Percentiles rank a stretch among this genome's conserved stretches.
Evolutionary conservation across 139 green algal genomes (phyloP).

Genomic region (Microglena sp.): DNA sequence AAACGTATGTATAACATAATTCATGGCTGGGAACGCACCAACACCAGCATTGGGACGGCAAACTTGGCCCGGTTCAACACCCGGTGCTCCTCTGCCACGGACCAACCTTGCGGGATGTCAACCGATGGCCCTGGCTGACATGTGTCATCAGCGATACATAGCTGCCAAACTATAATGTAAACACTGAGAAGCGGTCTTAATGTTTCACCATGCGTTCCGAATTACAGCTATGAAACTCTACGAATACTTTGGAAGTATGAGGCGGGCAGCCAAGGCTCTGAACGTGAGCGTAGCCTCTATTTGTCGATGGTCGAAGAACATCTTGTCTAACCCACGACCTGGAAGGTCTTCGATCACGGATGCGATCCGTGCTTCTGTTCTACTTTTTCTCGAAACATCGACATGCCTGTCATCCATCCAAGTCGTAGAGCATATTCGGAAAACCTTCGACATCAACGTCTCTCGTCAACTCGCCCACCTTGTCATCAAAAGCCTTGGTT

Average conservation of each 20-base stretch:
- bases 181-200: neutral
- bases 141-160: constrained; percentile 1
- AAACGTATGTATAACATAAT: too few species aligned
- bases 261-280: neutral
- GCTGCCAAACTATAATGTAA: neutral
- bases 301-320: neutral
- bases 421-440: neutral
- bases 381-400: neutral
- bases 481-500: neutral
- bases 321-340: neutral
- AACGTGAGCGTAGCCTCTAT: neutral
- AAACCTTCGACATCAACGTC: neutral
- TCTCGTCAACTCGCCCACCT: neutral
- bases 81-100: too few species aligned
- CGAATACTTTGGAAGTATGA: neutral
- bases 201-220: neutral
- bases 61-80: too few species aligned
- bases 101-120: too few species aligned
- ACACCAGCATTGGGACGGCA: too few species aligned
- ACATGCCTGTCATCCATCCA: neutral
- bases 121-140: too few species aligned
- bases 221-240: neutral
- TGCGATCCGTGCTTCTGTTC: neutral
- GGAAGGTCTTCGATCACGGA: neutral
- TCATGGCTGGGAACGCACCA: too few species aligned